Base-by-base conservation (phyloP, 768 basidiomycete species). In the Boletellus ananas region DNA sequence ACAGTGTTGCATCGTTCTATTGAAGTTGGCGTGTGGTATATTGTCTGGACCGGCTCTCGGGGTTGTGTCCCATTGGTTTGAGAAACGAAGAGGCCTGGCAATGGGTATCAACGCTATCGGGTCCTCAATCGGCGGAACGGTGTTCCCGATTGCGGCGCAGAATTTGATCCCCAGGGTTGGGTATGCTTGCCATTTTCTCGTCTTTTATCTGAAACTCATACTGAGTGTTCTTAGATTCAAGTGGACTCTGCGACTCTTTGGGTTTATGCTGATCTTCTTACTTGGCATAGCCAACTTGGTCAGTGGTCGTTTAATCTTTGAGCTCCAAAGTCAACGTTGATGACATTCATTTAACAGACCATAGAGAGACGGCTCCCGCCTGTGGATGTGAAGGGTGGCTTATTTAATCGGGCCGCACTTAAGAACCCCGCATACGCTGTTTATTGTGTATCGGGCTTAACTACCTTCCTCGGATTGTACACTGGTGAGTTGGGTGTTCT, bases 201-300 rank as follows among this genome's bases (percentile, higher is more conserved):
- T 34, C 7, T 27, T 35, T 6, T 14, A 25, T 39, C 12, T 36
- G 4, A 10, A 7, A 8, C 17, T 45, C 16, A 39, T 51, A 9
- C 2, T 31, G 4, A 3, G 25, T n/a, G 7, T 43, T 23, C 6
- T 14, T 35, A 89, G 87, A 17, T 90, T 90, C 63, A 70, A 72
- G 52, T 90, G 87, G 88, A 86, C 87, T 0, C 79, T 86, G 75
- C 74, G 88, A 13, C 78, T 85, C 27, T 66, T 88, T 38, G 86
- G 80, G 1, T 81, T 88, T 55, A 78, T 87, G 6, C 64, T 87
- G 0, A 52, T 86, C 0, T 52, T 74, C 10, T 61, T 75, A 2
- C 71, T 88, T 5, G 75, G 76, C 2, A 58, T 78, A 14, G 74
- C 79, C 13, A 88, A 85, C 62, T 50, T 87, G 42, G 76, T 79